Percentiles rank a stretch among this genome's conserved stretches.
Evolutionary conservation across 768 basidiomycete species (phyloP).

Genomic region (Lactarius pseudohatsudake): DNA sequence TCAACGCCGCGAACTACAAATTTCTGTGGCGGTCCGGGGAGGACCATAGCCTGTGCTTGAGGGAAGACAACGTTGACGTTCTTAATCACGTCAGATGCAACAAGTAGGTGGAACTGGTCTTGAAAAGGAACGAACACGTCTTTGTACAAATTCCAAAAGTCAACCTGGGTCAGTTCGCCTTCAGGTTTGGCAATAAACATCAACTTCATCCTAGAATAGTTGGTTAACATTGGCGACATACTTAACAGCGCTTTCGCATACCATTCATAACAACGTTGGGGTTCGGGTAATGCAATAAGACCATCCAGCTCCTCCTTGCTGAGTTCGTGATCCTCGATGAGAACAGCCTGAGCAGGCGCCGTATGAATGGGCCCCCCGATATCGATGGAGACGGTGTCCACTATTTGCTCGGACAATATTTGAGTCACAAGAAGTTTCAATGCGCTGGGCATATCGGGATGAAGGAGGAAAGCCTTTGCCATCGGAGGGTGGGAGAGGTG

Average conservation of each 20-base stretch:
- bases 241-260: constrained; percentile 35
- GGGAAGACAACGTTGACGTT: constrained; percentile 85
- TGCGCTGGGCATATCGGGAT: constrained; percentile 66
- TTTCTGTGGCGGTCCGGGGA: constrained; percentile 64
- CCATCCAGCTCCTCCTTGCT: constrained; percentile 66
- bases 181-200: constrained; percentile 78
- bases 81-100: constrained; percentile 93
- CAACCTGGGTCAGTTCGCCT: constrained; percentile 87
- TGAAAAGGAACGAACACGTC: constrained; percentile 68
- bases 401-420: constrained; percentile 68
- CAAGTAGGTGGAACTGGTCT: constrained; percentile 60
- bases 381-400: constrained; percentile 63
- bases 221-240: constrained; percentile 1
- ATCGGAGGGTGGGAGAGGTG: constrained; percentile 73
- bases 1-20: constrained; percentile 91
- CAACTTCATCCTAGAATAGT: constrained; percentile 68
- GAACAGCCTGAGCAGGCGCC: constrained; percentile 48
- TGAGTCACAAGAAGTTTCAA: constrained; percentile 67
- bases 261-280: constrained; percentile 84
- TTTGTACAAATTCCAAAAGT: constrained; percentile 94
- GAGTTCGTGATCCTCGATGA: constrained; percentile 61
- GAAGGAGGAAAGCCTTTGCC: constrained; percentile 75
- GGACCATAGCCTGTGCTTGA: constrained; percentile 83
- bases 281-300: constrained; percentile 61
- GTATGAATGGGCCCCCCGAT: constrained; percentile 60